phyloP scores from a whole-genome alignment of 441 rosid genomes.

The Croton setiger region DNA sequence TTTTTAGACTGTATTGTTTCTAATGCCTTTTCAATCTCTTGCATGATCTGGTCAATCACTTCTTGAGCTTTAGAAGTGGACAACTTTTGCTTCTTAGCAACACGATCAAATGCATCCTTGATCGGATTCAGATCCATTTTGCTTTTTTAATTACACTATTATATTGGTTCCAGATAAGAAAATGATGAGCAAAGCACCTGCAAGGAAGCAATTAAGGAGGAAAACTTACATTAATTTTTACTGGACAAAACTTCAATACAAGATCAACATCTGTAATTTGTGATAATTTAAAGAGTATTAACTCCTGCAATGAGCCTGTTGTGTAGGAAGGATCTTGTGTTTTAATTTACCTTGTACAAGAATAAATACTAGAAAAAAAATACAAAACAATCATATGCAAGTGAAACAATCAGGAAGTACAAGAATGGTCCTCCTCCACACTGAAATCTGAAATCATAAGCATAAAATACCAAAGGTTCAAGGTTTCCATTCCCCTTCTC shows the following conservation, averaged over 20 bases:
- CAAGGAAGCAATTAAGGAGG: neutral
- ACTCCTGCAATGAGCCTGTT: neutral
- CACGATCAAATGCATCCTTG: conserved; percentile 49
- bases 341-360: neutral
- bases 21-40: conserved; percentile 29
- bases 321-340: neutral
- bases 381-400: neutral
- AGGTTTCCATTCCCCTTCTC: neutral
- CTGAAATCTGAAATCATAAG: neutral
- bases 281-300: neutral
- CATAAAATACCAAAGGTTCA: neutral
- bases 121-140: conserved; percentile 44
- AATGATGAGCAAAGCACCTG: conserved; percentile 15
- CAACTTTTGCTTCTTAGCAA: conserved; percentile 47
- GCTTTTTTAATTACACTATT: neutral
- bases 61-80: conserved; percentile 39
- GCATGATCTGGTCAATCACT: conserved; percentile 32
- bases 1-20: conserved; percentile 22
- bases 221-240: neutral
- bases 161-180: neutral
- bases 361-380: neutral
- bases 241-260: neutral
- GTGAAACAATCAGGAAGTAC: neutral
- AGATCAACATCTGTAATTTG: neutral
- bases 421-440: neutral